phyloP scores from a whole-genome alignment of 805 yeast species.

The Kodamaea kaohsiungensis region DNA sequence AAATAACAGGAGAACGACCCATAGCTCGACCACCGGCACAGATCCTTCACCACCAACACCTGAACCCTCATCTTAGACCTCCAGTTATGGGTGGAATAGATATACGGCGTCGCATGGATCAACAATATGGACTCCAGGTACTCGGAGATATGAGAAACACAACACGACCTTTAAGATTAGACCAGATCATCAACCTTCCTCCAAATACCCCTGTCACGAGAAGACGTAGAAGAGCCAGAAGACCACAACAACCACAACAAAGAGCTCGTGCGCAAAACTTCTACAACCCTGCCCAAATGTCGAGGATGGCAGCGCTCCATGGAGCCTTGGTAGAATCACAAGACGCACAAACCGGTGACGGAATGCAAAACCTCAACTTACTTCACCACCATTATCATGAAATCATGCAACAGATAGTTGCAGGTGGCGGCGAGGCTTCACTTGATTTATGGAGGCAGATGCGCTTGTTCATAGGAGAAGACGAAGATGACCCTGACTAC shows the following conservation, averaged over 20 bases:
- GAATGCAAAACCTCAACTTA: background rate
- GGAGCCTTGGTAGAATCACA: slow-evolving; percentile 4
- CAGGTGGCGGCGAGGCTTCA: background rate
- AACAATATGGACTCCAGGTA: background rate
- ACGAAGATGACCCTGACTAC: slow-evolving; percentile 7
- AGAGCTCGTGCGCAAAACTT: background rate
- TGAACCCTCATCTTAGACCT: background rate
- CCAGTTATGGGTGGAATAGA: too few relatives aligned
- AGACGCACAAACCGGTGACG: background rate
- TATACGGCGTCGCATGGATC: slow-evolving; percentile 3
- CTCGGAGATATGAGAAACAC: slow-evolving; percentile 1
- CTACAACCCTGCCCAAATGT: slow-evolving; percentile 2
- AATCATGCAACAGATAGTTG: slow-evolving; percentile 1
- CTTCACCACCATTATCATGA: slow-evolving; percentile 5
- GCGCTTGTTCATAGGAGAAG: slow-evolving; percentile 4
- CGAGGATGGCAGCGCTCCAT: slow-evolving; percentile 7
- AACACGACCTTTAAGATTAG: background rate
- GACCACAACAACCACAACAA: background rate
- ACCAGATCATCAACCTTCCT: background rate
- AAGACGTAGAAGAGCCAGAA: background rate
- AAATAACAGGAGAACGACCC: slow-evolving; percentile 25
- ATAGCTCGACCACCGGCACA: slow-evolving; percentile 9
- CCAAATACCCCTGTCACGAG: background rate
- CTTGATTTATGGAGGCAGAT: background rate
- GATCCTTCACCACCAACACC: background rate